Conservation (phyloP, 192 early-diverging fungal genomes). For the Kappamyces sp. region DNA sequence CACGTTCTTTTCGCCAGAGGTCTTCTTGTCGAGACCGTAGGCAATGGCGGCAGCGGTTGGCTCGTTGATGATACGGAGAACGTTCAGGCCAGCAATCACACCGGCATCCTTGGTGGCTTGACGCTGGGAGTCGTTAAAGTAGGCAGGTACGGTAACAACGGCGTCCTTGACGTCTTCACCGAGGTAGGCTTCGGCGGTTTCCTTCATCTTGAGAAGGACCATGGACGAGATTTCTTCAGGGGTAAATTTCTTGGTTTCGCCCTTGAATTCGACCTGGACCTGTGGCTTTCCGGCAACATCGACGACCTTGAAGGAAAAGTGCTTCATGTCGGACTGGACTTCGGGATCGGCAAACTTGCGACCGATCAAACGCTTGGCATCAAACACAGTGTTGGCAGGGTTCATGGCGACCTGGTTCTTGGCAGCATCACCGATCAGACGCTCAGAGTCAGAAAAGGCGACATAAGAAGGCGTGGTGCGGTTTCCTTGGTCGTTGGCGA, state of each 20-base stretch:
- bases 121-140: constrained; percentile 99
- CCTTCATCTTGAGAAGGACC: constrained; percentile 98
- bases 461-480: constrained; percentile 98
- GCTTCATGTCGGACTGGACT: constrained; percentile 99
- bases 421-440: constrained; percentile 97
- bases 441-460: constrained; percentile 93
- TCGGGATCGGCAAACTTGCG: constrained; percentile 85
- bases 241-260: constrained; percentile 93
- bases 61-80: constrained; percentile 99
- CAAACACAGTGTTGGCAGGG: constrained; percentile 97
- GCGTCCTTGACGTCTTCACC: constrained; percentile 83
- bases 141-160: constrained; percentile 96
- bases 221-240: constrained; percentile 97
- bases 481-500: constrained; percentile 99
- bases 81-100: constrained; percentile 92
- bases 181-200: constrained; percentile 84
- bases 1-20: constrained; percentile 80
- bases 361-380: constrained; percentile 98
- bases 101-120: constrained; percentile 99
- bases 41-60: constrained; percentile 99
- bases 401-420: constrained; percentile 99
- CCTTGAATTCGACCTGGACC: constrained; percentile 91
- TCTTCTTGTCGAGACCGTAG: constrained; percentile 98
- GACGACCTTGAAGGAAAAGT: constrained; percentile 96
- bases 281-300: constrained; percentile 81